Evolutionary conservation across 106 monocot genomes (phyloP), one percentile per base, ranked within the genome.

Genomic region (Dendrobium catenatum): DNA sequence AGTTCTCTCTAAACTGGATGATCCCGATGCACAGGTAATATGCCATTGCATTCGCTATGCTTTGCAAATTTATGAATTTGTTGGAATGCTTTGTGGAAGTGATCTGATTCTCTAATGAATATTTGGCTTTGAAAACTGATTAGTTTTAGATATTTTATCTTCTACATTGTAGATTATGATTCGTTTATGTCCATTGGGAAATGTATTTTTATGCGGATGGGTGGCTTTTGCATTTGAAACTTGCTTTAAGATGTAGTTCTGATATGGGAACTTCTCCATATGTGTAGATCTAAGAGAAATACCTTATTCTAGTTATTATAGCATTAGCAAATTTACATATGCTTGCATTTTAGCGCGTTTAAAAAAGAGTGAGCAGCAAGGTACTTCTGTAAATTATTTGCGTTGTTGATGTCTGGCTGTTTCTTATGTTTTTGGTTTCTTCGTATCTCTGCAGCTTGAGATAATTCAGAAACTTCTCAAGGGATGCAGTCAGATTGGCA

Each of bases 1-100:
- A 84, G 42, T 92, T 70, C 61, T 86, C 13, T 47, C 73, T 41
- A 88, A 89, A 77, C 76, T 92, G 56, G 44, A 88, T 80, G 85
- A 92, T 78, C 87, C 87, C 7, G 92, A 92, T 48, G 82, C 82
- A 27, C 82, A 89, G 89, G 89, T 92, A 83, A 19, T 55, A 22
- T 70, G 41, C 9, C 41, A 20, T 27, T 73, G 37, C 37, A 1
- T 37, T 37, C 3, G 37, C 3, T 37, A 37, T 8, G 72, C 29
- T 24, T 40, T 40, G 72, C 72, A 27, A 40, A 58, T 58, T 58
- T 58, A n/a, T 58, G 15, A 58, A 58, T 17, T 20, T 17, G 20
- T 46, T 46, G 46, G 46, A 46, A 46, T 46, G 9, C 46, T 46
- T 46, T 10, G 13, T 51, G 51, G 13, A 51, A 51, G 51, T 51